Evolutionary conservation across 257 asterid species (phyloP), one percentile per base, ranked within the genome.

Genomic region (Eustoma russellianum): DNA sequence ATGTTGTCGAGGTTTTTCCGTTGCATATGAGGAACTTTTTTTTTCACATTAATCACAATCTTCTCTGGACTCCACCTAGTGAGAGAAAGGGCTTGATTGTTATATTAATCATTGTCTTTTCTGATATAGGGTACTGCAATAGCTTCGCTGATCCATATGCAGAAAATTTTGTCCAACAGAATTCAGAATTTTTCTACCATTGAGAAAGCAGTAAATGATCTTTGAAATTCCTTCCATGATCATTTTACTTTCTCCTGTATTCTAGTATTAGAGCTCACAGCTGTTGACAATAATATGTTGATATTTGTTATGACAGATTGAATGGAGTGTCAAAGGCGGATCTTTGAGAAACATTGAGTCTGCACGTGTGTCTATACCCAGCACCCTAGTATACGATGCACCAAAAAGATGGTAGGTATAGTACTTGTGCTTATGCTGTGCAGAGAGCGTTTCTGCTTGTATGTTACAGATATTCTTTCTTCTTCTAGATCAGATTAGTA

Each of bases 281-380:
- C 5, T 15, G 46, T 46, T 30, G 41, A 46, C 54, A 15, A 46
- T 18, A 28, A 13, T 34, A 33, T 17, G 30, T 24, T 24, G 30
- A 24, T 4, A 24, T 24, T 24, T 24, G 30, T 28, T 41, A 18
- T 47, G 13, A 48, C 61, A 88, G 98, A 88, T 92, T 63, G 97
- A 92, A 70, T 92, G 98, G 97, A 92, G 93, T 61, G 81, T 87
- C 64, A 92, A 81, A 78, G 92, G 90, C 41, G 97, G 98, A 55
- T 66, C 93, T 49, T 66, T 88, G 77, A 85, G 97, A 68, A 92
- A 92, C 68, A 45, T 79, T 28, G 95, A 92, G 62, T 92, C 98
- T 63, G 98, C 97, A 17, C 79, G 95, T 52, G 65, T 87, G 57
- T 92, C 98, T 30, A 79, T 92, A 51, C 98, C 98, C 45, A 75